Evolutionary conservation across 768 basidiomycete genomes (phyloP).

Genomic region (Boletus insuetus): DNA sequence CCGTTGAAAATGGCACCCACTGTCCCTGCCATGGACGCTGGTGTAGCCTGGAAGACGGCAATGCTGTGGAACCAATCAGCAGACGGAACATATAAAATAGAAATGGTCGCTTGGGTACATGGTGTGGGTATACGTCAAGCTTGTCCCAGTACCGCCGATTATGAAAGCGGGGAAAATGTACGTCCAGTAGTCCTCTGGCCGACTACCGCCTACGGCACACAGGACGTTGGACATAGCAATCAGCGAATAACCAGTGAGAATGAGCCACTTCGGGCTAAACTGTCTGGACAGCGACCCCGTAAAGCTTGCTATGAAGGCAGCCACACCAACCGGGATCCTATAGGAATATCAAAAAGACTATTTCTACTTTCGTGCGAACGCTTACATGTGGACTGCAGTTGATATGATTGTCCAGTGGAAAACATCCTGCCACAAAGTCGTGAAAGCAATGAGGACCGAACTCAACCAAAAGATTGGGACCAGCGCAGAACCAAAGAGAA

Average conservation of each 20-base stretch:
- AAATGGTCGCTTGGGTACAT: not conserved
- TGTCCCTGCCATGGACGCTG: slow-evolving; percentile 48
- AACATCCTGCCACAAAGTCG: slow-evolving; percentile 39
- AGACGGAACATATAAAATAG: not conserved
- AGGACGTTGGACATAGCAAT: slow-evolving; percentile 35
- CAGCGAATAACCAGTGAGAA: slow-evolving; percentile 40
- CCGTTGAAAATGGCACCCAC: slow-evolving; percentile 58
- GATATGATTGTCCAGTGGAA: slow-evolving; percentile 42
- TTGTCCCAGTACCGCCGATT: not conserved
- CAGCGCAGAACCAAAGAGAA: slow-evolving; percentile 37
- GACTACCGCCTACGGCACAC: not conserved
- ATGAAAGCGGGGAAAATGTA: not conserved
- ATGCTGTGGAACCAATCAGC: slow-evolving; percentile 33
- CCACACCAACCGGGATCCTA: slow-evolving; percentile 42
- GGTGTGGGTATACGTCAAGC: not conserved
- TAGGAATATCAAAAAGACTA: not conserved
- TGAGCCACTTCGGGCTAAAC: slow-evolving; percentile 42
- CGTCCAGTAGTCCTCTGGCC: not conserved
- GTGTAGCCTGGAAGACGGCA: slow-evolving; percentile 48
- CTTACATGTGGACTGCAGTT: slow-evolving; percentile 40
- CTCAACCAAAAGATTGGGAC: slow-evolving; percentile 44
- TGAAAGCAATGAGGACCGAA: slow-evolving; percentile 32
- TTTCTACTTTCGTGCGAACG: not conserved
- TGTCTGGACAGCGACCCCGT: slow-evolving; percentile 38
- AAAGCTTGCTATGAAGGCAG: slow-evolving; percentile 36